Percentiles rank a stretch among this genome's conserved stretches.
Evolutionary conservation across 495 filamentous ascomycete genomes (phyloP).

Genomic region (Thermochaetoides thermophila): DNA sequence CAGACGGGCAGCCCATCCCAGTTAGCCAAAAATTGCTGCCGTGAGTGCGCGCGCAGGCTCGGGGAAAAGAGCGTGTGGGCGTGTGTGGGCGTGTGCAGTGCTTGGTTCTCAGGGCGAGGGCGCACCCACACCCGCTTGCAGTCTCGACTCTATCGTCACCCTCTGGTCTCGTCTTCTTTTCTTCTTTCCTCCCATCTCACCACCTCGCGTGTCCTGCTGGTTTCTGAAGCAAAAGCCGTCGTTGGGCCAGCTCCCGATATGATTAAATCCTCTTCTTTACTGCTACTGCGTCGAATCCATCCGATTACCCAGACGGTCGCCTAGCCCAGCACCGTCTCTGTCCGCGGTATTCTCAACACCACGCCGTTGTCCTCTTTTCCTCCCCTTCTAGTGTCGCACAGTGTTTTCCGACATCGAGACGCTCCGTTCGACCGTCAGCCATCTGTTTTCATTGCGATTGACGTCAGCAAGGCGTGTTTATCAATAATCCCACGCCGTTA

Average conservation of each 20-base stretch:
- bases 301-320: slow-evolving; percentile 9
- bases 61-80: slow-evolving; percentile 14
- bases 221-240: slow-evolving; percentile 1
- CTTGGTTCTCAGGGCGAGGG: slow-evolving; percentile 7
- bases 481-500: too few relatives aligned
- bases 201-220: slow-evolving; percentile 8
- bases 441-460: background rate
- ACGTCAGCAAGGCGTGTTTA: background rate
- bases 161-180: slow-evolving; percentile 5
- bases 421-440: background rate
- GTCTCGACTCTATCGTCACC: slow-evolving; percentile 3
- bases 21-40: slow-evolving; percentile 19
- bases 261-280: slow-evolving; percentile 6
- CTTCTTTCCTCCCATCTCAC: slow-evolving; percentile 9
- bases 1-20: slow-evolving; percentile 6
- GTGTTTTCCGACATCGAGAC: background rate
- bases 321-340: slow-evolving; percentile 5
- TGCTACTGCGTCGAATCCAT: slow-evolving; percentile 8
- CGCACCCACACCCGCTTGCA: too few relatives aligned
- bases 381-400: background rate
- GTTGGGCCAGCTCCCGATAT: slow-evolving; percentile 9
- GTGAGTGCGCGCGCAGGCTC: slow-evolving; percentile 10
- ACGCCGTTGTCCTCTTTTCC: slow-evolving; percentile 1
- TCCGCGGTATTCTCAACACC: slow-evolving; percentile 3
- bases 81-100: slow-evolving; percentile 8